Conservation (phyloP, 106 monocot genomes). For the Chionographis japonica region DNA sequence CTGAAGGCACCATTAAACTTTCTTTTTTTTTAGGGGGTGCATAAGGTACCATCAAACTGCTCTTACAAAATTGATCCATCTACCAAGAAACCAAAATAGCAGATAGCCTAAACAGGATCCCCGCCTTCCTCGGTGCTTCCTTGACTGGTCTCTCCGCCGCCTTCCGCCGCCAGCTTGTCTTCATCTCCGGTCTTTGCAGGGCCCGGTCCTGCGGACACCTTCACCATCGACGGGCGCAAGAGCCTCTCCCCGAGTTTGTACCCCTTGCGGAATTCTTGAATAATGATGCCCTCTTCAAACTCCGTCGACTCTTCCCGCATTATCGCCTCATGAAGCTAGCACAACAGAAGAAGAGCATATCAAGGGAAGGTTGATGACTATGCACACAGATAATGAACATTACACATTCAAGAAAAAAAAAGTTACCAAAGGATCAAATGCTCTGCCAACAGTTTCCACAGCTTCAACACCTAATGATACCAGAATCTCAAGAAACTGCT, state of each 20-base stretch:
- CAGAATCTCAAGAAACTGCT: conserved; percentile 78
- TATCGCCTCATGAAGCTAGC: conserved; percentile 89
- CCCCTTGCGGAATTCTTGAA: conserved; percentile 87
- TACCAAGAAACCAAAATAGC: neutral
- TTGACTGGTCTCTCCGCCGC: conserved; percentile 14
- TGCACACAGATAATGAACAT: too few relatives aligned
- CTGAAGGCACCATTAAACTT: too few relatives aligned
- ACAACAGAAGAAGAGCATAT: conserved; percentile 6
- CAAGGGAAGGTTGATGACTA: neutral
- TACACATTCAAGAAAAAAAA: neutral
- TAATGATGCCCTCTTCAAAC: conserved; percentile 71
- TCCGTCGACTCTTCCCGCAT: conserved; percentile 76
- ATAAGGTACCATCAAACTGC: too few relatives aligned
- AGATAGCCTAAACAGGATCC: conserved; percentile 8
- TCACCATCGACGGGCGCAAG: conserved; percentile 82
- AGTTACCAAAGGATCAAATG: conserved; percentile 84
- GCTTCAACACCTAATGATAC: conserved; percentile 62
- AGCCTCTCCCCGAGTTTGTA: conserved; percentile 84
- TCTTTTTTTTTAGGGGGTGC: too few relatives aligned
- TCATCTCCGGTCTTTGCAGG: conserved; percentile 47
- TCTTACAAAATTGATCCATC: neutral
- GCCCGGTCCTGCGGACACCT: conserved; percentile 89
- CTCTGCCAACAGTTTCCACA: conserved; percentile 68
- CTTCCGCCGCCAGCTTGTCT: conserved; percentile 12
- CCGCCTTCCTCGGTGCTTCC: conserved; percentile 16